A percentile compares a stretch with the other conserved stretches of the same genome.
Conservation (phyloP, 2,329 filamentous ascomycete genomes). For the Arthrobotrys sphaeroides region DNA sequence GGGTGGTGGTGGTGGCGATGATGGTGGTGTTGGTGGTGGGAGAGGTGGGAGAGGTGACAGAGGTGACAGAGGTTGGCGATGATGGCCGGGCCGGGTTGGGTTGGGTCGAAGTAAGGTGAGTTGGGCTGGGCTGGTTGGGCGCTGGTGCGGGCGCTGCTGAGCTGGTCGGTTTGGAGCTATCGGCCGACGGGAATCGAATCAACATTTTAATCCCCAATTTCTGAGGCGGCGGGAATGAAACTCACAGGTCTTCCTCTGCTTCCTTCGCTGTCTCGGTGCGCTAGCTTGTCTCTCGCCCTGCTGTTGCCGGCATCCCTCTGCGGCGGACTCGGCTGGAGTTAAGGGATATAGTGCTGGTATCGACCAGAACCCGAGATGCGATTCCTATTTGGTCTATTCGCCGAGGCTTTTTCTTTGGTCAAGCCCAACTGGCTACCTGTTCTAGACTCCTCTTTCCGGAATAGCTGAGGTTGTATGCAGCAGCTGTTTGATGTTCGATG, state of each 20-base stretch:
- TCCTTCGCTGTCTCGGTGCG: not conserved
- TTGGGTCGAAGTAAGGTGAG: not conserved
- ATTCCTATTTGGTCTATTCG: not conserved
- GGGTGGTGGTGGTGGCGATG: slow-evolving; percentile 18
- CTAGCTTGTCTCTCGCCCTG: not conserved
- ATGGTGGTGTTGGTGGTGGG: not conserved
- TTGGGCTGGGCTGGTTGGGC: not conserved
- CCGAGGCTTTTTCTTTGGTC: not conserved
- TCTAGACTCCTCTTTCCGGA: not conserved
- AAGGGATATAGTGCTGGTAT: slow-evolving; percentile 35
- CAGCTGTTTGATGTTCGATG: not conserved
- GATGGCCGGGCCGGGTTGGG: not conserved
- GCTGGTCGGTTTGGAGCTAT: no score
- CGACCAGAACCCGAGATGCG: not conserved
- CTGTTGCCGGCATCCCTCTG: not conserved
- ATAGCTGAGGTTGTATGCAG: slow-evolving; percentile 11
- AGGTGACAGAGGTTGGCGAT: not conserved
- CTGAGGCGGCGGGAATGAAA: no score
- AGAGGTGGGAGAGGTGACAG: not conserved
- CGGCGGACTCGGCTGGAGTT: slow-evolving; percentile 19
- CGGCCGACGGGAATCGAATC: slow-evolving; percentile 1
- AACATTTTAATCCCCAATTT: no score
- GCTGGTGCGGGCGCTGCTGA: no score
- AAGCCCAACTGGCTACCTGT: not conserved
- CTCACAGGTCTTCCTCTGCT: not conserved